Evolutionary conservation across 768 basidiomycete species (phyloP).

Genomic region (Pulveroboletus frians): DNA sequence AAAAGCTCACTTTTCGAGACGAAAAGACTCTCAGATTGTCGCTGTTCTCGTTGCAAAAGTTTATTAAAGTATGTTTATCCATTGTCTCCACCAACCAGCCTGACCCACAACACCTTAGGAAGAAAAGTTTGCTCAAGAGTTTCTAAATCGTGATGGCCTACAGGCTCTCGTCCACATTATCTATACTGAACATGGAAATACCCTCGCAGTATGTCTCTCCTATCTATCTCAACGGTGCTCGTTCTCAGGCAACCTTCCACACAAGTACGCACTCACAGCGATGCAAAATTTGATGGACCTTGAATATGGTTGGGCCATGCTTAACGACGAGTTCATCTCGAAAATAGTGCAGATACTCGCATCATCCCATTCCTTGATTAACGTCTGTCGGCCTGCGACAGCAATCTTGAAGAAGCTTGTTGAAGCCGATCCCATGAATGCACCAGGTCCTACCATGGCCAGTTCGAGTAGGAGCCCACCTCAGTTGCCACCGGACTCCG

Average conservation of each 20-base stretch:
- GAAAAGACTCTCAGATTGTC: constrained; percentile 61
- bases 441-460: constrained; percentile 52
- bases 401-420: constrained; percentile 86
- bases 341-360: constrained; percentile 75
- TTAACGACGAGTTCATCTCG: constrained; percentile 68
- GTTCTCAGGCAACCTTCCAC: constrained; percentile 8
- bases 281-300: constrained; percentile 88
- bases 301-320: constrained; percentile 75
- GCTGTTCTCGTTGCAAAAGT: constrained; percentile 74
- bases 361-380: constrained; percentile 71
- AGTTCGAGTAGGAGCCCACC: constrained; percentile 59
- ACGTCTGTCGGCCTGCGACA: constrained; percentile 88
- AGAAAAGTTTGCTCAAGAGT: constrained; percentile 77
- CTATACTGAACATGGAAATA: constrained; percentile 66
- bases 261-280: constrained; percentile 75
- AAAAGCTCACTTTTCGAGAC: constrained; percentile 58
- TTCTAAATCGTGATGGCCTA: constrained; percentile 69
- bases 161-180: constrained; percentile 68
- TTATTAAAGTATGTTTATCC: constrained; percentile 54
- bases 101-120: constrained; percentile 44
- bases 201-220: constrained; percentile 60
- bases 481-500: constrained; percentile 55
- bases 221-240: not conserved
- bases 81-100: not conserved
- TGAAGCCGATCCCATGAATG: constrained; percentile 72